Conservation (phyloP, 192 early-diverging fungal genomes). For the Linnemannia elongata region DNA sequence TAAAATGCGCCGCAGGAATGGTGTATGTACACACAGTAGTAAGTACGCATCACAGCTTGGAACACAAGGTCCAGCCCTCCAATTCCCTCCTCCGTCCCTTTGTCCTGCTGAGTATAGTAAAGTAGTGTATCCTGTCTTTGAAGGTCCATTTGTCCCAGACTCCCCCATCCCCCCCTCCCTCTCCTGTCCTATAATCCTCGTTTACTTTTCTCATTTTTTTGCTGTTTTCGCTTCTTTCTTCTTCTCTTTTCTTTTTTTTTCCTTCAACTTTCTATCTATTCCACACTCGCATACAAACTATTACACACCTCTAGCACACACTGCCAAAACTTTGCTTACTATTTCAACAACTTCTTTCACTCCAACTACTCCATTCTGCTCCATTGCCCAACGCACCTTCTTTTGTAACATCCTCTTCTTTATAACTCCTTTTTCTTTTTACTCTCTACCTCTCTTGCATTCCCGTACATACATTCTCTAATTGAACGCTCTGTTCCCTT, state of each 20-base stretch:
- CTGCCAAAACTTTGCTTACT: background rate
- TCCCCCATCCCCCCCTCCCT: background rate
- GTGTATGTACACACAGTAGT: too few relatives aligned
- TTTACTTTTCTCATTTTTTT: conserved; percentile 17
- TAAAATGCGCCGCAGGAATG: background rate
- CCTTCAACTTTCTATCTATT: background rate
- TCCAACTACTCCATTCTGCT: conserved; percentile 6
- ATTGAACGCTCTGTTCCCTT: background rate
- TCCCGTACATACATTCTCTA: background rate
- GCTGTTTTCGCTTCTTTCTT: background rate
- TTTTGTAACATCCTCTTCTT: background rate
- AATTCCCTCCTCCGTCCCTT: background rate
- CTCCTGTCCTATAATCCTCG: too few relatives aligned
- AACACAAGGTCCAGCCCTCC: conserved; percentile 6
- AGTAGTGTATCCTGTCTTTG: too few relatives aligned
- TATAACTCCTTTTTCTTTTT: background rate
- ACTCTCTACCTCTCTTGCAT: background rate
- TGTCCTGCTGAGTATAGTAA: conserved; percentile 1
- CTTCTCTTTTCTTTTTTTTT: background rate
- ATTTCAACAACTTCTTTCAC: background rate
- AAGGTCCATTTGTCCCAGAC: background rate
- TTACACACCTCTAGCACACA: background rate
- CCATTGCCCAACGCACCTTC: background rate
- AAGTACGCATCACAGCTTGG: background rate
- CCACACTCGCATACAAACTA: background rate